Conservation (phyloP, 2,329 filamentous ascomycete genomes). For the Exserohilum rostratum region DNA sequence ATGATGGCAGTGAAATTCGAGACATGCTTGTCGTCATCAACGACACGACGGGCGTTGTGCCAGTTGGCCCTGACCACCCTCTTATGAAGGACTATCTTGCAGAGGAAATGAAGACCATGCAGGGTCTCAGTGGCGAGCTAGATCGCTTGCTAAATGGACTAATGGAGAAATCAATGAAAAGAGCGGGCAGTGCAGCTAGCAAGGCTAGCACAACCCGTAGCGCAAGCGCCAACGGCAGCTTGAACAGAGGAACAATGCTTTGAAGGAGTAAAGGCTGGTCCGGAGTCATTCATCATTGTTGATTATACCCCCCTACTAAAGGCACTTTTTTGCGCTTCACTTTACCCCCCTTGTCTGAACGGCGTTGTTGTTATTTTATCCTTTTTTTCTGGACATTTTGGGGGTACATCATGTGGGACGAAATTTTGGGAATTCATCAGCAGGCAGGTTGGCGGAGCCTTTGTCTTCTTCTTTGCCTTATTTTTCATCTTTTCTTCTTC, state of each 20-base stretch:
- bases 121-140: constrained; percentile 86
- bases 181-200: constrained; percentile 17
- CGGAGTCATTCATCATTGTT: constrained; percentile 6
- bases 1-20: constrained; percentile 84
- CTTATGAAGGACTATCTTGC: constrained; percentile 80
- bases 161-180: constrained; percentile 60
- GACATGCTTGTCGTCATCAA: constrained; percentile 92
- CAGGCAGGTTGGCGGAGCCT: background rate
- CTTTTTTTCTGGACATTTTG: background rate
- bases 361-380: no score
- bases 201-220: constrained; percentile 15
- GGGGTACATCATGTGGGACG: constrained; percentile 3
- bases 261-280: constrained; percentile 1
- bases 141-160: constrained; percentile 86
- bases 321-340: background rate
- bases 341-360: background rate
- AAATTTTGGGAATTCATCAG: background rate
- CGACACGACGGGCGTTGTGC: constrained; percentile 83
- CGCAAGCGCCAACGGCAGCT: constrained; percentile 15
- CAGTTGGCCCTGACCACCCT: constrained; percentile 83
- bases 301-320: constrained; percentile 10
- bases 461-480: background rate
- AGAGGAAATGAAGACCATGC: constrained; percentile 83
- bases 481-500: background rate
- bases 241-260: constrained; percentile 6